Base-by-base conservation (phyloP, 2,329 filamentous ascomycete genomes). In the Aspergillus proliferans region DNA sequence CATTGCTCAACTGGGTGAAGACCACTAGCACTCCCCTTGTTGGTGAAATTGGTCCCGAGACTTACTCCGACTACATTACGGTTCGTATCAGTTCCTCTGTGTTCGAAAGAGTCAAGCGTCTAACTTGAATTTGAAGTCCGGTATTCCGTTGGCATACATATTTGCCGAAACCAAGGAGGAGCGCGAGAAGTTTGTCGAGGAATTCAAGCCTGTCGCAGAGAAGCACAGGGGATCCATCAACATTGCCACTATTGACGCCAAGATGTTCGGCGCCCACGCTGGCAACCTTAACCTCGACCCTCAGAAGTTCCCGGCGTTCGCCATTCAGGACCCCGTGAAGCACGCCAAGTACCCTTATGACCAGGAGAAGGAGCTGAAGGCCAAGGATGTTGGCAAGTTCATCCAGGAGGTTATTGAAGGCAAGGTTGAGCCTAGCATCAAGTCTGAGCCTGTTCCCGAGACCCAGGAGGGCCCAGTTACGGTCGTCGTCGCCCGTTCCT, bases 331-430 rank as follows among this genome's bases (percentile, higher is more conserved):
- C 70, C 89, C 85, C 47, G 79, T 81, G 71, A 95, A 95, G 83
- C 96, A 96, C 82, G 83, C 87, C 75, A 98, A 98, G 80, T 98
- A 86, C 80, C 93, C 93, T 66, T 96, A 84, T 69, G 87, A 93
- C 73, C 86, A 92, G 74, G 82, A 85, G 59, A 83, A 85, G 76
- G 82, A 88, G 72, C 82, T 98, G 63, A 87, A 82, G 58, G 75
- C 80, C 61, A 81, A 85, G 69, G 76, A 80, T 57, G 86, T 98
- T 65, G 81, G 80, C 71, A 76, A 83, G 60, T 98, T 97, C 69
- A 87, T 96, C 52, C 81, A 93, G 58, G 83, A 93, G 60, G 96
- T 91, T 70, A 76, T 84, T 51, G 80, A 82, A 53, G 93, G 91
- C 75, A 95, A 95, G 80, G 72, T 97, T 58, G 85, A 94, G 73